phyloP scores from a whole-genome alignment of 78 protist genomes.

The Creolimax fragrantissima region DNA sequence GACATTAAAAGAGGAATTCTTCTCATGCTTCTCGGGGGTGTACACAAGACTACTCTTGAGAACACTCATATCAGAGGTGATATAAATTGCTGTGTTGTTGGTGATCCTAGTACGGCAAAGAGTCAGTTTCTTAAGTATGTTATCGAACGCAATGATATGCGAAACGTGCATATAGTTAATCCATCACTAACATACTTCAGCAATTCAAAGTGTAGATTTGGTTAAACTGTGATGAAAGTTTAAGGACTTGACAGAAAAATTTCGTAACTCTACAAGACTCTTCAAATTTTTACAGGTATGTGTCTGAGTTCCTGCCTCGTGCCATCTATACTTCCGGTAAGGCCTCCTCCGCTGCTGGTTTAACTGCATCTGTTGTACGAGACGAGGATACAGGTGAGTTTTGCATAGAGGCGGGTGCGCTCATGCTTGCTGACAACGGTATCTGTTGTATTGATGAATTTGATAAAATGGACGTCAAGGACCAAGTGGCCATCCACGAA shows the following conservation, averaged over 20 bases:
- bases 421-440: constrained; percentile 99
- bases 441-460: constrained; percentile 99
- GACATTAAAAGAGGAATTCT: constrained; percentile 89
- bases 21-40: constrained; percentile 95
- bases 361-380: constrained; percentile 92
- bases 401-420: constrained; percentile 98
- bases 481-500: constrained; percentile 97
- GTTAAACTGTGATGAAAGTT: no score
- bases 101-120: constrained; percentile 98
- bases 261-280: background rate
- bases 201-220: no score
- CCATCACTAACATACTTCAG: no score
- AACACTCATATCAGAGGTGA: constrained; percentile 86
- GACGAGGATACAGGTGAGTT: constrained; percentile 97
- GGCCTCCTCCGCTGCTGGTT: constrained; percentile 89
- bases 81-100: constrained; percentile 95
- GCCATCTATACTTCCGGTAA: constrained; percentile 96
- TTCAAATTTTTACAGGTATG: constrained; percentile 44
- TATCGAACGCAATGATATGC: no score
- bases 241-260: no score
- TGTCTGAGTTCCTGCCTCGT: constrained; percentile 83
- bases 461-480: constrained; percentile 92
- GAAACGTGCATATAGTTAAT: no score
- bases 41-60: constrained; percentile 82
- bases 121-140: constrained; percentile 89